These are phyloP conservation scores for Primulina eburnea DNA, from an alignment of 257 asterid genomes.

Conservation along the genomic window DNA sequence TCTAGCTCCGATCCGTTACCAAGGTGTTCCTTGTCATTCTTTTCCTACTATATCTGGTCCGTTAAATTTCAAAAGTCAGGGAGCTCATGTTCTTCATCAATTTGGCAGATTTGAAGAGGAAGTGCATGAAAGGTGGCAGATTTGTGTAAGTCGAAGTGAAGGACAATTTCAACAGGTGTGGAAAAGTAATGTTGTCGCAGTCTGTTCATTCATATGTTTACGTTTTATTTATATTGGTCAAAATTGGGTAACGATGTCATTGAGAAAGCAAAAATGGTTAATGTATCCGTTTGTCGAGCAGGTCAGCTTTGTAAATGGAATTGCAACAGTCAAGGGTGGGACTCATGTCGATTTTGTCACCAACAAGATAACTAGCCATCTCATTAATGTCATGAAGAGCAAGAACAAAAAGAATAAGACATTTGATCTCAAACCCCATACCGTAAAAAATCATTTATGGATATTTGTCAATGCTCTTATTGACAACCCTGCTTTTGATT, in stretches of 20 bases:
- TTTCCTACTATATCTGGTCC: background rate
- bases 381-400: slow-evolving; percentile 47
- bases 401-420: slow-evolving; percentile 76
- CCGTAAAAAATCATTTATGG: slow-evolving; percentile 90
- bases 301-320: slow-evolving; percentile 96
- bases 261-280: slow-evolving; percentile 3
- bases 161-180: slow-evolving; percentile 95
- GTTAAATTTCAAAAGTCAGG: background rate
- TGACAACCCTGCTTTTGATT: slow-evolving; percentile 98
- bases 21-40: slow-evolving; percentile 32
- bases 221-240: background rate
- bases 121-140: slow-evolving; percentile 87
- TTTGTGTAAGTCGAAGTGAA: slow-evolving; percentile 84
- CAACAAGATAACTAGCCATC: slow-evolving; percentile 73
- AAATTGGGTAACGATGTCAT: background rate
- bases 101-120: slow-evolving; percentile 64
- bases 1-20: slow-evolving; percentile 51
- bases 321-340: slow-evolving; percentile 97
- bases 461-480: slow-evolving; percentile 96
- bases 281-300: slow-evolving; percentile 29
- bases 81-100: background rate
- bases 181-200: background rate
- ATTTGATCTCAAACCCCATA: slow-evolving; percentile 68
- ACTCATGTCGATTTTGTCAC: slow-evolving; percentile 96
- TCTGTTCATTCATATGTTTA: background rate